These are phyloP conservation scores for Papiliotrema fonsecae DNA, from an alignment of 1,284 basidiomycete genomes.

Conservation along the genomic window DNA sequence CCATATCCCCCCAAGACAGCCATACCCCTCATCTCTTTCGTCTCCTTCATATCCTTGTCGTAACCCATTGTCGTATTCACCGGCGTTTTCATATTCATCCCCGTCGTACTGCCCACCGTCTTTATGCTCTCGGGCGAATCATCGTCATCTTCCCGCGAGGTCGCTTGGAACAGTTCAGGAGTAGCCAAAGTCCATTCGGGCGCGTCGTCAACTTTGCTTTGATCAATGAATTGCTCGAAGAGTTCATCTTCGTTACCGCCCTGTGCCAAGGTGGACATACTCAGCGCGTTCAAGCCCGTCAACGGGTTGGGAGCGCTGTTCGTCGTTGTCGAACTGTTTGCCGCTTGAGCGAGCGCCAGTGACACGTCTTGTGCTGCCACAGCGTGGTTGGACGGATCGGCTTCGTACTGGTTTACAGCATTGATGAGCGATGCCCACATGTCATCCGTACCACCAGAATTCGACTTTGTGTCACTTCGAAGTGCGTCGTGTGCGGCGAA, in stretches of 20 bases:
- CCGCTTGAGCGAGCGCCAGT: background rate
- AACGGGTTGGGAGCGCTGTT: background rate
- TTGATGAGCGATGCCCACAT: conserved; percentile 5
- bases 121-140: conserved; percentile 24
- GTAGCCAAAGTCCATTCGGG: conserved; percentile 13
- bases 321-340: background rate
- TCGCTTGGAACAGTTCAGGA: conserved; percentile 19
- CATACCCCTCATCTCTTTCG: background rate
- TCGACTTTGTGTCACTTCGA: conserved; percentile 1
- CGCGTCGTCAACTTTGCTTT: conserved; percentile 10
- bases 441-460: background rate
- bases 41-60: background rate
- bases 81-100: conserved; percentile 1
- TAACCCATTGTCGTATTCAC: background rate
- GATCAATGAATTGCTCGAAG: conserved; percentile 28
- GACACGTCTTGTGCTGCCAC: background rate
- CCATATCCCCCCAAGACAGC: conserved; percentile 1
- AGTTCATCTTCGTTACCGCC: conserved; percentile 15
- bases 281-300: background rate
- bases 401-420: conserved; percentile 6
- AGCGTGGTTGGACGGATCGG: background rate
- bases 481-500: conserved; percentile 22
- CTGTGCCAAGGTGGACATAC: background rate
- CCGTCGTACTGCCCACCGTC: conserved; percentile 20
- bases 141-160: conserved; percentile 7